Conservation (phyloP, 805 yeast species). For the Lipomyces orientalis region DNA sequence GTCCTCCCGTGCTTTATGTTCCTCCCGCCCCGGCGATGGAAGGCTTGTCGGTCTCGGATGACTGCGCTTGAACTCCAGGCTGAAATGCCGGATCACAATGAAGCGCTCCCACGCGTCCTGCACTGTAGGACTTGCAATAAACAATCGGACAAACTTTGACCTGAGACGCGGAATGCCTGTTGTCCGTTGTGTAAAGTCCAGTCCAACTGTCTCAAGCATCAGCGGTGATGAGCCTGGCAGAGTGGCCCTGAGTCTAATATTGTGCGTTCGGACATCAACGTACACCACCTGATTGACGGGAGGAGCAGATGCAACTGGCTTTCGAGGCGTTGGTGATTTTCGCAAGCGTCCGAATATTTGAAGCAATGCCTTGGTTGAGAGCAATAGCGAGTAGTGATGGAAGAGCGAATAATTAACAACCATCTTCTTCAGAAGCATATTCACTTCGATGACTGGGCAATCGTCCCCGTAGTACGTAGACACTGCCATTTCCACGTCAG, state of each 20-base stretch:
- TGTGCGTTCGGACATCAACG: constrained; percentile 44
- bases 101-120: constrained; percentile 48
- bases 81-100: constrained; percentile 41
- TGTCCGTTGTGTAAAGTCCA: constrained; percentile 43
- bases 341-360: constrained; percentile 14
- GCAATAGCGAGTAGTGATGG: constrained; percentile 31
- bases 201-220: constrained; percentile 53
- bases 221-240: constrained; percentile 56
- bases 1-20: constrained; percentile 24
- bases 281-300: constrained; percentile 11
- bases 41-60: background rate
- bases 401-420: constrained; percentile 39
- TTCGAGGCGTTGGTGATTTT: too few relatives aligned
- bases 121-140: constrained; percentile 57
- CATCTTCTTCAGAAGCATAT: constrained; percentile 38
- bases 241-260: constrained; percentile 47
- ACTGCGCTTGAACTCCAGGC: constrained; percentile 36
- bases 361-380: constrained; percentile 29
- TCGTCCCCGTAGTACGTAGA: constrained; percentile 30
- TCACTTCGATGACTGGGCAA: constrained; percentile 34
- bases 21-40: background rate
- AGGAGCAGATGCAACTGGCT: background rate
- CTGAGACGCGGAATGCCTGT: constrained; percentile 43
- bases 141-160: constrained; percentile 52
- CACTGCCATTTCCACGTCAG: constrained; percentile 40